These are phyloP conservation scores for Tulasnella calospora DNA, from an alignment of 768 basidiomycete species.

Conservation along the genomic window DNA sequence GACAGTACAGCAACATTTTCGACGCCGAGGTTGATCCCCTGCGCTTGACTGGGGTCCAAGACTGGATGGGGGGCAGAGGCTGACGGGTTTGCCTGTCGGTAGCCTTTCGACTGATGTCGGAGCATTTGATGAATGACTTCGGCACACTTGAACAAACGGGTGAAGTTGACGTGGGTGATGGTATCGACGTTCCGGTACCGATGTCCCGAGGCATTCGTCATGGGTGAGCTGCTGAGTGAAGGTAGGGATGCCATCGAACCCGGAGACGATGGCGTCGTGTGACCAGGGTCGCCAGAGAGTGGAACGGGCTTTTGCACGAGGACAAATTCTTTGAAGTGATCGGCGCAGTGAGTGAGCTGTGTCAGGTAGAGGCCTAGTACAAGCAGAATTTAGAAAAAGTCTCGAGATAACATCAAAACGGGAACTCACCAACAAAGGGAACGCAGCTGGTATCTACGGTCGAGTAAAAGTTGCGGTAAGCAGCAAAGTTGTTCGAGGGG, in stretches of 20 bases:
- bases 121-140: slow-evolving; percentile 27
- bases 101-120: slow-evolving; percentile 12
- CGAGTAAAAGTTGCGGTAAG: slow-evolving; percentile 13
- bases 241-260: neutral
- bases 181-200: neutral
- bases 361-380: slow-evolving; percentile 12
- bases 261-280: neutral
- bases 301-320: neutral
- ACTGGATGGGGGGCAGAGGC: slow-evolving; percentile 13
- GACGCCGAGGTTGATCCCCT: slow-evolving; percentile 5
- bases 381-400: neutral
- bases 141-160: slow-evolving; percentile 21
- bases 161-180: slow-evolving; percentile 21
- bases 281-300: neutral
- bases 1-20: slow-evolving; percentile 12
- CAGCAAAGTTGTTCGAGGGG: slow-evolving; percentile 19
- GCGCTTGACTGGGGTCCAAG: neutral
- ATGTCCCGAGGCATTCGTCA: neutral
- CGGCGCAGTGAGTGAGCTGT: neutral
- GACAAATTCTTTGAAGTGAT: slow-evolving; percentile 15
- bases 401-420: neutral
- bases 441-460: slow-evolving; percentile 20
- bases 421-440: slow-evolving; percentile 17
- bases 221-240: neutral
- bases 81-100: slow-evolving; percentile 18